Evolutionary conservation across 805 yeast species (phyloP).

Genomic region (Pichia nanzhaoensis): DNA sequence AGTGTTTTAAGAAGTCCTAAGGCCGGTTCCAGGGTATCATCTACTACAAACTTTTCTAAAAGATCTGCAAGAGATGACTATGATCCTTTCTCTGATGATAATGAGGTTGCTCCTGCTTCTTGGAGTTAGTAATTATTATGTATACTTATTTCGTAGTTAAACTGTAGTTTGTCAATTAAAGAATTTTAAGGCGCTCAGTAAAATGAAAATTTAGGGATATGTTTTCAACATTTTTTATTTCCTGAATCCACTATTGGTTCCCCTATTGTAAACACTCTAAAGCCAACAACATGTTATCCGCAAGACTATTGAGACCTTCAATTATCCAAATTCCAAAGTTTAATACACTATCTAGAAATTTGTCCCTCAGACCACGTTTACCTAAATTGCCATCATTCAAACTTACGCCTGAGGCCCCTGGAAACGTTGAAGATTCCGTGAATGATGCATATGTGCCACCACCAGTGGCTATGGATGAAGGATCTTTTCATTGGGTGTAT

Average conservation of each 20-base stretch:
- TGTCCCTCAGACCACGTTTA: constrained; percentile 21
- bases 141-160: too few species aligned
- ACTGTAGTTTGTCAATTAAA: too few species aligned
- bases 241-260: too few species aligned
- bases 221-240: too few species aligned
- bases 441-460: constrained; percentile 82
- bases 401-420: constrained; percentile 77
- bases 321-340: not conserved
- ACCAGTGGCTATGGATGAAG: constrained; percentile 54
- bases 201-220: too few species aligned
- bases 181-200: too few species aligned
- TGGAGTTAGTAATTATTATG: constrained; percentile 20
- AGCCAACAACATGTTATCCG: constrained; percentile 2
- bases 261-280: too few species aligned
- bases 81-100: constrained; percentile 30
- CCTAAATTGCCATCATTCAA: constrained; percentile 33
- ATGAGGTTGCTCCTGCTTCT: constrained; percentile 24
- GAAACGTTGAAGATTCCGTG: constrained; percentile 85
- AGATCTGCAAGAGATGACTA: constrained; percentile 16
- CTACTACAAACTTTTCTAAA: not conserved
- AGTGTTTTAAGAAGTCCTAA: constrained; percentile 14
- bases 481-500: constrained; percentile 90
- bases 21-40: not conserved
- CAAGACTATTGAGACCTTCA: constrained; percentile 7
- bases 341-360: constrained; percentile 1